These are phyloP conservation scores for Yamadazyma trypodendri DNA, from an alignment of 1,139 yeast genomes.

Conservation along the genomic window DNA sequence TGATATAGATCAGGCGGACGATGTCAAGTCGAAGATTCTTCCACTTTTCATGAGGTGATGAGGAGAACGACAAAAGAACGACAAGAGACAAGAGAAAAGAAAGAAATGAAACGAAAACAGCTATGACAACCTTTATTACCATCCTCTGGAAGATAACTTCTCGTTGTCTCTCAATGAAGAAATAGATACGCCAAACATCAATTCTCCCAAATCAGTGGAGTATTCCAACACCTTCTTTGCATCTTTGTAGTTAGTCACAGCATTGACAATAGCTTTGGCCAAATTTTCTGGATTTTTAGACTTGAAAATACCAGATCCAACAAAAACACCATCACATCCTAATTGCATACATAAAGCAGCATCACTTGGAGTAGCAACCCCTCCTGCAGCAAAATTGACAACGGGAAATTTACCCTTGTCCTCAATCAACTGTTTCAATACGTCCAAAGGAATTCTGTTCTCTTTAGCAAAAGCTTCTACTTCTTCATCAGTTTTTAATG, in stretches of 20 bases:
- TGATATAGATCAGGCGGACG: slow-evolving; percentile 20
- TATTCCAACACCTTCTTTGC: slow-evolving; percentile 64
- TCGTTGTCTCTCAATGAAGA: slow-evolving; percentile 48
- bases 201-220: slow-evolving; percentile 74
- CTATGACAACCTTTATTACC: no score
- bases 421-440: slow-evolving; percentile 51
- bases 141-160: slow-evolving; percentile 52
- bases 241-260: slow-evolving; percentile 73
- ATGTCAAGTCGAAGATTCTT: slow-evolving; percentile 12
- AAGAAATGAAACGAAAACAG: not conserved
- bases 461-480: slow-evolving; percentile 54
- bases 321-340: slow-evolving; percentile 91
- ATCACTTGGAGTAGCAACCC: slow-evolving; percentile 87
- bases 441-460: slow-evolving; percentile 58
- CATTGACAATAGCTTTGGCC: slow-evolving; percentile 79
- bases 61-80: not conserved
- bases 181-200: slow-evolving; percentile 69
- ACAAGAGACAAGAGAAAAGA: not conserved
- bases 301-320: slow-evolving; percentile 87
- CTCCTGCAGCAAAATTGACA: slow-evolving; percentile 89
- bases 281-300: slow-evolving; percentile 71
- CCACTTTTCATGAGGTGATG: slow-evolving; percentile 14
- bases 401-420: slow-evolving; percentile 70
- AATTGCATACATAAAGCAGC: slow-evolving; percentile 88
- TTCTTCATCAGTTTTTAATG: slow-evolving; percentile 43